phyloP scores from a whole-genome alignment of 2,329 filamentous ascomycete species.

The Colletotrichum cereale region DNA sequence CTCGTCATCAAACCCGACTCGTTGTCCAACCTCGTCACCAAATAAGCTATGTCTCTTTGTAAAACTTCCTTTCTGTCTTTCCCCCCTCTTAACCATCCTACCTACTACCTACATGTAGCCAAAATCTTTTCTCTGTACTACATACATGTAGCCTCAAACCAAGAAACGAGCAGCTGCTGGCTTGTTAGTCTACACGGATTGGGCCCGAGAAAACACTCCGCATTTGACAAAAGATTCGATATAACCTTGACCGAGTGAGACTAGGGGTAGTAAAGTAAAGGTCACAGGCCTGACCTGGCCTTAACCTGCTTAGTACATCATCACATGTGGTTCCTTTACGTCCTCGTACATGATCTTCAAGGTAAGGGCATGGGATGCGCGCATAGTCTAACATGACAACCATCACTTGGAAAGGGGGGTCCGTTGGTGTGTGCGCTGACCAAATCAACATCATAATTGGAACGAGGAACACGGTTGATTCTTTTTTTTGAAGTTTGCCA shows the following conservation, averaged over 20 bases:
- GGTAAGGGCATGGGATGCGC: background rate
- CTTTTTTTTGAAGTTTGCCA: conserved; percentile 36
- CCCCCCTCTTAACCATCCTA: background rate
- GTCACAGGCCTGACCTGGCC: background rate
- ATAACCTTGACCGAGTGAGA: background rate
- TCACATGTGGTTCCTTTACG: background rate
- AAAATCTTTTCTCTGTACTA: background rate
- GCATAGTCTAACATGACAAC: background rate
- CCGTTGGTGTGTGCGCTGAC: background rate
- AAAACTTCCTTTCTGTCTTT: background rate
- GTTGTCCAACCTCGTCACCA: conserved; percentile 73
- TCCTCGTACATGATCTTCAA: background rate
- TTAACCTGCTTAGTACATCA: background rate
- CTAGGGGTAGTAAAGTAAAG: background rate
- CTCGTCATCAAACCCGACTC: conserved; percentile 70
- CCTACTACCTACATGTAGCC: background rate
- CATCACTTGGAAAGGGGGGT: background rate
- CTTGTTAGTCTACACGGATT: background rate
- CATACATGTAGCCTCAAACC: background rate
- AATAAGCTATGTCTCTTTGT: conserved; percentile 44
- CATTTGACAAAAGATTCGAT: background rate
- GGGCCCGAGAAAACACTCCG: background rate
- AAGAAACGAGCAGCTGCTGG: background rate
- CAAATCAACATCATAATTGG: conserved; percentile 17
- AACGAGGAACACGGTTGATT: conserved; percentile 41